Evolutionary conservation across 768 basidiomycete species (phyloP).

Genomic region (Collybia sordida): DNA sequence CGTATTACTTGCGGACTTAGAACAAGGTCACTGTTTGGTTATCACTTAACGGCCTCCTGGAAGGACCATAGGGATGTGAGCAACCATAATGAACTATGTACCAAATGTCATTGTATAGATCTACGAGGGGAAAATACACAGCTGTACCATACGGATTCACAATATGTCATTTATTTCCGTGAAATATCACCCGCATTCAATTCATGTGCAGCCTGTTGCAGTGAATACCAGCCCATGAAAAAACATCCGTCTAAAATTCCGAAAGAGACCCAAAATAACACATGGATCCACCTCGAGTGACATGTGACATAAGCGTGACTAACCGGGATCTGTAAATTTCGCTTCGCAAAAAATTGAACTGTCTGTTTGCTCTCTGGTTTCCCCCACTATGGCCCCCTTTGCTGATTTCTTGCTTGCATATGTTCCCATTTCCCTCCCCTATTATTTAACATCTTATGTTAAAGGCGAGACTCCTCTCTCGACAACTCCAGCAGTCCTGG

Average conservation of each 20-base stretch:
- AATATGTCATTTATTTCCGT: too few relatives aligned
- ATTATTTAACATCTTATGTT: slow-evolving; percentile 62
- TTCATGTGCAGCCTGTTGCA: too few relatives aligned
- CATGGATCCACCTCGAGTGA: slow-evolving; percentile 6
- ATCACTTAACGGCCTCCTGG: slow-evolving; percentile 41
- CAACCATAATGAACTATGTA: too few relatives aligned
- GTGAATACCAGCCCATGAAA: too few relatives aligned
- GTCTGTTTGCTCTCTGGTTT: slow-evolving; percentile 13
- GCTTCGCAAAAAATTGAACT: slow-evolving; percentile 15
- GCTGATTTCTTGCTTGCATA: slow-evolving; percentile 67
- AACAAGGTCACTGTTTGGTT: slow-evolving; percentile 53
- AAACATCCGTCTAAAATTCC: neutral
- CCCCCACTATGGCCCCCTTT: slow-evolving; percentile 60
- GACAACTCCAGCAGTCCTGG: slow-evolving; percentile 71
- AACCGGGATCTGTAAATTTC: slow-evolving; percentile 13
- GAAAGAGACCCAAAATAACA: slow-evolving; percentile 5
- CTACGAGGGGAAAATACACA: too few relatives aligned
- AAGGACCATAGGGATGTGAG: too few relatives aligned
- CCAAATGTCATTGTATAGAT: too few relatives aligned
- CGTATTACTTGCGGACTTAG: slow-evolving; percentile 42
- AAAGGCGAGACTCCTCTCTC: slow-evolving; percentile 79
- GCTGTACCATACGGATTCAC: too few relatives aligned
- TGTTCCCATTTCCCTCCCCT: slow-evolving; percentile 59
- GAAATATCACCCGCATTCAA: too few relatives aligned
- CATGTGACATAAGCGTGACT: slow-evolving; percentile 13